A percentile compares a stretch with the other conserved stretches of the same genome.
These are phyloP conservation scores for Chaetomiaceae sp. DNA, from an alignment of 2,329 filamentous ascomycete species.

Conservation along the genomic window DNA sequence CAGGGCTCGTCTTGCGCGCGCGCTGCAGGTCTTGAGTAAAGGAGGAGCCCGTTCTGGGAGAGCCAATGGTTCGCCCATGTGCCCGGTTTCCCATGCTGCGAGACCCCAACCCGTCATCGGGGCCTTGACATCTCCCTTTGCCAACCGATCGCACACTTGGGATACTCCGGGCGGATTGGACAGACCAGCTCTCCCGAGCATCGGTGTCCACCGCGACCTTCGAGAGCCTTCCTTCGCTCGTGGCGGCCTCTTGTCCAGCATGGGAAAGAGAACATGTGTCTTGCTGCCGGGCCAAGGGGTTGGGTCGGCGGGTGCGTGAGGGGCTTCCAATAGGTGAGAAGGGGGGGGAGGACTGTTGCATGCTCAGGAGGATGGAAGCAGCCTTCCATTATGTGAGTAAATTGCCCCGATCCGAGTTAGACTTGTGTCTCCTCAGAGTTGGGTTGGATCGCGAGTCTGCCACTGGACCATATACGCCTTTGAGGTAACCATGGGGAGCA, in stretches of 20 bases:
- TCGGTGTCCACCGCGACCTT: neutral
- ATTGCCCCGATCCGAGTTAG: too few relatives aligned
- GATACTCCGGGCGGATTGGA: conserved; percentile 1
- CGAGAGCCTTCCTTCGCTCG: neutral
- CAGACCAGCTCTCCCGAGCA: neutral
- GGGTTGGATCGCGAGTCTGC: too few relatives aligned
- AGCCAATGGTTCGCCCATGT: conserved; percentile 12
- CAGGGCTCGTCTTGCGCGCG: neutral
- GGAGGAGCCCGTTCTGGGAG: neutral
- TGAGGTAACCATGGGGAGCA: too few relatives aligned
- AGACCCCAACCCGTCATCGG: neutral
- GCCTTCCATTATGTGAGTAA: neutral
- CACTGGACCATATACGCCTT: too few relatives aligned
- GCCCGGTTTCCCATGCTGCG: neutral
- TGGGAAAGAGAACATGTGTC: conserved; percentile 8
- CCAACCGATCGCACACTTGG: neutral
- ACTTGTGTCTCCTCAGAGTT: neutral
- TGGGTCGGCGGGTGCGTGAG: neutral
- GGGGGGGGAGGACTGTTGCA: neutral
- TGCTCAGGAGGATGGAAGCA: neutral
- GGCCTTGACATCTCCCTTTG: neutral
- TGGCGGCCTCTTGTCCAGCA: conserved; percentile 1
- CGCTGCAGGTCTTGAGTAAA: neutral
- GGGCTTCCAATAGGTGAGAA: conserved; percentile 1
- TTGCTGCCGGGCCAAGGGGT: neutral